Percentiles rank a stretch among this genome's conserved stretches.
These are phyloP conservation scores for Beauveria scarabaeidicola DNA, from an alignment of 2,329 filamentous ascomycete species.

Conservation along the genomic window DNA sequence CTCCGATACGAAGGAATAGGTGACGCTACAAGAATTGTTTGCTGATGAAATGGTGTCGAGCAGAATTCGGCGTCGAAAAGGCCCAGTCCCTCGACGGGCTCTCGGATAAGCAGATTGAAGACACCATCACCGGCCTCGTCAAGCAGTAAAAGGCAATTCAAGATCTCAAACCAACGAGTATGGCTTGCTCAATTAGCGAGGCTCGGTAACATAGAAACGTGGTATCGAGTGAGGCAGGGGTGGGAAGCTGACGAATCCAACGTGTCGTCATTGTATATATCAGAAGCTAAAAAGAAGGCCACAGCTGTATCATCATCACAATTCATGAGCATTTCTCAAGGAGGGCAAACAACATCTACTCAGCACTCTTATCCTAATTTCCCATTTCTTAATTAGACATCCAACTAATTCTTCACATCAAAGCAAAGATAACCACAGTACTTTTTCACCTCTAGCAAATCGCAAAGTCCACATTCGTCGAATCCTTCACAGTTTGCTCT, in stretches of 20 bases:
- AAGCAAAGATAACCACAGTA: neutral
- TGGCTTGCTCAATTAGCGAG: neutral
- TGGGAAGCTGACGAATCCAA: neutral
- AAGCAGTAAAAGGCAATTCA: conserved; percentile 22
- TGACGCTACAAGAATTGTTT: neutral
- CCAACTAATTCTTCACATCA: neutral
- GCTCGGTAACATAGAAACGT: neutral
- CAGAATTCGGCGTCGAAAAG: conserved; percentile 50
- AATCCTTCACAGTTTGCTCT: neutral
- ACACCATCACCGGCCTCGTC: conserved; percentile 46
- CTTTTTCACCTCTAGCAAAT: neutral
- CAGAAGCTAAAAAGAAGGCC: conserved; percentile 3
- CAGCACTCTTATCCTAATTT: neutral
- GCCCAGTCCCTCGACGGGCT: conserved; percentile 50
- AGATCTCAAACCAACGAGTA: no score
- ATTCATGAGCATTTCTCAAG: neutral
- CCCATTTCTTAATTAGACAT: neutral
- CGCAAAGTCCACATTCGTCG: no score
- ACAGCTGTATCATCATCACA: conserved; percentile 12
- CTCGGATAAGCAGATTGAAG: conserved; percentile 54
- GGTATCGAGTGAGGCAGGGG: neutral
- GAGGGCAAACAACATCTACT: neutral
- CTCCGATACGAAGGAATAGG: neutral
- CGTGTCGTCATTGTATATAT: conserved; percentile 8
- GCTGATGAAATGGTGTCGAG: neutral